Evolutionary conservation across 768 basidiomycete species (phyloP), one percentile per base, ranked within the genome.

Genomic region (Auricularia heimuer): DNA sequence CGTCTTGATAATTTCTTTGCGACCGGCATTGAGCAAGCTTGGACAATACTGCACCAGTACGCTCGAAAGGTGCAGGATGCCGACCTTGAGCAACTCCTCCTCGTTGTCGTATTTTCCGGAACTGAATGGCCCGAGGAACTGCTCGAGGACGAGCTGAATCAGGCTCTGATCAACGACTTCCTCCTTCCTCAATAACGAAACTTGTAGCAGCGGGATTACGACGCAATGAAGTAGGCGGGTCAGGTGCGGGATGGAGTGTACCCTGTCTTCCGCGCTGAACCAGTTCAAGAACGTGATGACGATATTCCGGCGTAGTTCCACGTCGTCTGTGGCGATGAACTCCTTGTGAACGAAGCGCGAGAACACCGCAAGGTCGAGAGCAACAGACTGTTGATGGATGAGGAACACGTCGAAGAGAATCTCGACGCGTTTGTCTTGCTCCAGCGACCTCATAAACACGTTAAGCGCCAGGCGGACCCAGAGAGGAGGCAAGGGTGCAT

Each of bases 1-100:
- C 65, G 90, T 89, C 73, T 89, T 91, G 77, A 98, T 94, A 69
- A 98, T 86, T 66, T 95, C 92, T 73, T 94, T 98, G 75, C 90
- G 85, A 44, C 83, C 85, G 56, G 92, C 89, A 65, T 85, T 85
- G 54, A 97, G 80, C n/a, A 92, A 75, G n/a, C 84, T 77, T 2
- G 87, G 82, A 68, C 92, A 94, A 70, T 89, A 82, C 66, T 95
- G 90, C 3, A 98, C 88, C 66, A 99, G 82, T 39, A 93, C 80
- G 0, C 89, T 93, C 4, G 95, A 94, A 71, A 98, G 78, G 70
- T 95, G 88, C 47, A 98, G 80, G 18, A 97, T 81, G 74, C 98
- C 97, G 66, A 98, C 90, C 70, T 88, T 89, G 75, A 95, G 89
- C 67, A 85, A 81, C 71, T 98, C 96, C 65, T 95, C 93, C 0